A percentile compares a stretch with the other conserved stretches of the same genome.
phyloP scores from a whole-genome alignment of 1,139 yeast genomes.

The Pichia sp. region DNA sequence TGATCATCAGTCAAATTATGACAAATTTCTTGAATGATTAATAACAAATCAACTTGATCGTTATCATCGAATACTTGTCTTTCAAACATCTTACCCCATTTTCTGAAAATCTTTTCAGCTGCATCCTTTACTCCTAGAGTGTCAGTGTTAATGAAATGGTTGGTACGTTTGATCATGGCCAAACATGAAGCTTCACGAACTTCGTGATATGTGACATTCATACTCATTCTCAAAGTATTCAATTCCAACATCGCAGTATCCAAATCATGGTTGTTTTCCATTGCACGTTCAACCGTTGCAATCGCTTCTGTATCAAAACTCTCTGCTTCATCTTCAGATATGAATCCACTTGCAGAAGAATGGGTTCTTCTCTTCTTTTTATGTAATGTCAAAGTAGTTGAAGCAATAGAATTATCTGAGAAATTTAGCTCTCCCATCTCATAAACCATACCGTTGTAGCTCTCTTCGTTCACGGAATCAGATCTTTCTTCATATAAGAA shows the following conservation, averaged over 20 bases:
- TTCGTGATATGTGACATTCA: slow-evolving; percentile 92
- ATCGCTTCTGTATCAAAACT: slow-evolving; percentile 82
- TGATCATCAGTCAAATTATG: slow-evolving; percentile 28
- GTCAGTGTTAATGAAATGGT: slow-evolving; percentile 65
- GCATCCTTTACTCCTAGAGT: slow-evolving; percentile 74
- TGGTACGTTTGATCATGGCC: slow-evolving; percentile 62
- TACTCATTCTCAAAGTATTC: slow-evolving; percentile 92
- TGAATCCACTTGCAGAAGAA: slow-evolving; percentile 34
- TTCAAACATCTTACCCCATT: slow-evolving; percentile 74
- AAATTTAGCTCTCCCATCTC: slow-evolving; percentile 56
- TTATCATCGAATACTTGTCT: slow-evolving; percentile 75
- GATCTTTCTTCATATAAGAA: slow-evolving; percentile 32
- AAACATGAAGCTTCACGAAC: slow-evolving; percentile 75
- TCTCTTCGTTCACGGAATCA: slow-evolving; percentile 17
- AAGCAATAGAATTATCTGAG: slow-evolving; percentile 75
- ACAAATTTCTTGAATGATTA: slow-evolving; percentile 46
- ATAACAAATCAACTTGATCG: slow-evolving; percentile 70
- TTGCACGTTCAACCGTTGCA: slow-evolving; percentile 89
- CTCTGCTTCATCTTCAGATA: slow-evolving; percentile 51
- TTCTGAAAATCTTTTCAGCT: slow-evolving; percentile 58
- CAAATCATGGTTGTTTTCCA: slow-evolving; percentile 84
- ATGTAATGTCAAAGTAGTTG: slow-evolving; percentile 34
- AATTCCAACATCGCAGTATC: slow-evolving; percentile 90
- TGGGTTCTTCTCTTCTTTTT: slow-evolving; percentile 32
- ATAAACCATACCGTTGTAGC: slow-evolving; percentile 39